Evolutionary conservation across 176 grass and related monocot genomes (phyloP).

Genomic region (Cocos nucifera): DNA sequence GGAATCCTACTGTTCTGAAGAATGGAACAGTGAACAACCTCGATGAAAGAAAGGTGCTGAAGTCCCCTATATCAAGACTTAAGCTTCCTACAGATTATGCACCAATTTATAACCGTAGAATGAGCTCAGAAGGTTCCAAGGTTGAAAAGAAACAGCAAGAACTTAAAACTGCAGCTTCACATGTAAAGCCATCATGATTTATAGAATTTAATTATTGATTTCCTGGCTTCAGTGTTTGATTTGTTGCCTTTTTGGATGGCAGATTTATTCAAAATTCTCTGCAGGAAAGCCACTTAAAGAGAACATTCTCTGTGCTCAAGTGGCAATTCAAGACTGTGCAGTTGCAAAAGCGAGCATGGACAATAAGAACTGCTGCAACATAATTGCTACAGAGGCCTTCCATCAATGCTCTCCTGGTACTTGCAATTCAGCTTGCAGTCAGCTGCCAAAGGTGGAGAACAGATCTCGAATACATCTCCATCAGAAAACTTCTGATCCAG

Average conservation of each 20-base stretch:
- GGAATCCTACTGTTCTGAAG: conserved; percentile 43
- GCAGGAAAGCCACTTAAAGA: conserved; percentile 26
- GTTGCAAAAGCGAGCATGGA: conserved; percentile 9
- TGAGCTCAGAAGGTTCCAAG: conserved; percentile 7
- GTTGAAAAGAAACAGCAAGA: not conserved
- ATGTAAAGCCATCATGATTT: not conserved
- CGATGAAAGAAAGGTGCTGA: conserved; percentile 27
- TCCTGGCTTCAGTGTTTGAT: not conserved
- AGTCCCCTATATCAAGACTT: conserved; percentile 28
- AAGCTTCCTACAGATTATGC: conserved; percentile 24
- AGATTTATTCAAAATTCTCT: conserved; percentile 26
- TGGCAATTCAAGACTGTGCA: not conserved
- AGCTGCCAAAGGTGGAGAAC: conserved; percentile 11
- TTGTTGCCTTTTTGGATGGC: conserved; percentile 13
- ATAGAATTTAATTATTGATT: not conserved
- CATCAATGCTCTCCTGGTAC: conserved; percentile 21
- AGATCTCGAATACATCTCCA: conserved; percentile 39
- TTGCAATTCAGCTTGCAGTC: conserved; percentile 15
- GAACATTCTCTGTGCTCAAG: not conserved
- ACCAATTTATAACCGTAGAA: not conserved
- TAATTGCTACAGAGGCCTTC: conserved; percentile 26
- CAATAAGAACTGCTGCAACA: conserved; percentile 23
- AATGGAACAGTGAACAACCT: conserved; percentile 11
- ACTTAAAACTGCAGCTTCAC: not conserved
- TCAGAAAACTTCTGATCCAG: conserved; percentile 32